These are phyloP conservation scores for Musa balbisiana DNA, from an alignment of 202 grass and related monocot species.

Conservation along the genomic window DNA sequence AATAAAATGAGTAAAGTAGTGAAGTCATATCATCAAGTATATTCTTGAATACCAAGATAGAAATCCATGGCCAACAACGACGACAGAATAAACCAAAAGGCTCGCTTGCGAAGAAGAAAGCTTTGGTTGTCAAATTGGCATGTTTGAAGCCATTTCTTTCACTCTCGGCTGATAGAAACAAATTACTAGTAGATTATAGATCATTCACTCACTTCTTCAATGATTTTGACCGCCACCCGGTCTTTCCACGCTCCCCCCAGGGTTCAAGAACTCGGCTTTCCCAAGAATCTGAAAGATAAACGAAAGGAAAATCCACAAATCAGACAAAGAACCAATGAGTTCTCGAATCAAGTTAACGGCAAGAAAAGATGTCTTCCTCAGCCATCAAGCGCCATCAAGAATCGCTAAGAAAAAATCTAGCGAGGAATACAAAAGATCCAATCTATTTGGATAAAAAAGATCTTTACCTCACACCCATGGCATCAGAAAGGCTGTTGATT, in stretches of 20 bases:
- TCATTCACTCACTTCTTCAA: slow-evolving; percentile 57
- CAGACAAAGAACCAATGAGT: background rate
- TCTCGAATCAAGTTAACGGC: no score
- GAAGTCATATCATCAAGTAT: no score
- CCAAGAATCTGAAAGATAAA: slow-evolving; percentile 55
- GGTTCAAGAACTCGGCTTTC: slow-evolving; percentile 94
- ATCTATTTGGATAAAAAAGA: background rate
- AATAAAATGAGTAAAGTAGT: no score
- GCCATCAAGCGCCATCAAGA: no score
- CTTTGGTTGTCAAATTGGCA: background rate
- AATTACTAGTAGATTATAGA: background rate
- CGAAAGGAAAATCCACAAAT: background rate
- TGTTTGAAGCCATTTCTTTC: background rate
- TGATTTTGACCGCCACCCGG: slow-evolving; percentile 81
- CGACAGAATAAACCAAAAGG: no score
- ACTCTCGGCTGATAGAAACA: background rate
- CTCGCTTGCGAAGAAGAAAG: no score
- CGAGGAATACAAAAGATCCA: background rate
- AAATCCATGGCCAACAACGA: no score
- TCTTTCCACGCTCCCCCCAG: slow-evolving; percentile 87
- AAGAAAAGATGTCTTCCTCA: no score
- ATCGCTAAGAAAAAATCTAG: background rate
- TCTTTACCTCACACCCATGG: slow-evolving; percentile 74
- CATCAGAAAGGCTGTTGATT: slow-evolving; percentile 94
- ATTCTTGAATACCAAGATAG: no score